phyloP scores from a whole-genome alignment of 129 eudicot genomes.

The Rutidosis leptorrhynchoides region DNA sequence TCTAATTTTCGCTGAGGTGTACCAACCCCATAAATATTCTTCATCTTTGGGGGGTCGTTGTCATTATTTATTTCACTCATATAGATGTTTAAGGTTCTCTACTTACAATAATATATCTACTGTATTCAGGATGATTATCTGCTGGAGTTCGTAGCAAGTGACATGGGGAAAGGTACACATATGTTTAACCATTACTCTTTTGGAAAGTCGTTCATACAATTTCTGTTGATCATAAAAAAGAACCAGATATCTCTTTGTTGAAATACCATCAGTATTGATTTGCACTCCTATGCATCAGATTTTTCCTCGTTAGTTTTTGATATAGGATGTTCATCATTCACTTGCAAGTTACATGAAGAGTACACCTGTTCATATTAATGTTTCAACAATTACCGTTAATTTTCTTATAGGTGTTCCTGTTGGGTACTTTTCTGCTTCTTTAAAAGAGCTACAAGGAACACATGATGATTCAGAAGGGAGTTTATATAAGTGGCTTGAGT shows the following conservation, averaged over 20 bases:
- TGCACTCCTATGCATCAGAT: slow-evolving; percentile 10
- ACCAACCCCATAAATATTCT: slow-evolving; percentile 1
- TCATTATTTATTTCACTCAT: background rate
- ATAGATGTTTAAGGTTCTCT: slow-evolving; percentile 5
- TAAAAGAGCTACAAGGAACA: slow-evolving; percentile 45
- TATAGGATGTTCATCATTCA: background rate
- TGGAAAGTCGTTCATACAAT: background rate
- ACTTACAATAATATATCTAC: slow-evolving; percentile 11
- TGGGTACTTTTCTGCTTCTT: slow-evolving; percentile 68
- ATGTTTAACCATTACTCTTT: background rate
- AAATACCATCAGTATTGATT: background rate
- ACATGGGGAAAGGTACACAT: slow-evolving; percentile 74
- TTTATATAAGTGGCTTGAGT: slow-evolving; percentile 58
- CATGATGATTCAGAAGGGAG: slow-evolving; percentile 32
- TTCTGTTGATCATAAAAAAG: background rate
- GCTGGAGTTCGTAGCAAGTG: slow-evolving; percentile 66
- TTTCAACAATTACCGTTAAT: slow-evolving; percentile 9
- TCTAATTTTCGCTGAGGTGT: slow-evolving; percentile 14
- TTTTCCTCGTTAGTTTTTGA: slow-evolving; percentile 9
- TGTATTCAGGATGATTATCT: slow-evolving; percentile 57
- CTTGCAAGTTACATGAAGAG: slow-evolving; percentile 5
- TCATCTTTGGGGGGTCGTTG: slow-evolving; percentile 8
- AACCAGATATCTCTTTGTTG: background rate
- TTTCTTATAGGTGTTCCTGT: slow-evolving; percentile 58
- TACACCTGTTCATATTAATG: background rate